These are phyloP conservation scores for Pseudogymnoascus sp. DNA, from an alignment of 2,329 filamentous ascomycete genomes.

Conservation along the genomic window DNA sequence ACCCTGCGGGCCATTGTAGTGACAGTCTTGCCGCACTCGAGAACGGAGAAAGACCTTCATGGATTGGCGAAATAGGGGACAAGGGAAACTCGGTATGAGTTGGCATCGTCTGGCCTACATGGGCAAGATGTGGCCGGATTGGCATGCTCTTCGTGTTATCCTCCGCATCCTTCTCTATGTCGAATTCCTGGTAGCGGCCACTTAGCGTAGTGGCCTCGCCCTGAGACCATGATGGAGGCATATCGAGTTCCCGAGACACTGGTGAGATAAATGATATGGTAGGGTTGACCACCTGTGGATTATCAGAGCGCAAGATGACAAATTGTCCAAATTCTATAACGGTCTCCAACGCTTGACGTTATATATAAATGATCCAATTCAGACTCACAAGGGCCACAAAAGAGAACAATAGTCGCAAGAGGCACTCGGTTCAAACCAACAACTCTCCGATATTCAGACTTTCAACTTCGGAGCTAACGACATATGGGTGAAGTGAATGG, in stretches of 20 bases:
- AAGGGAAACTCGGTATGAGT: slow-evolving; percentile 18
- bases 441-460: slow-evolving; percentile 17
- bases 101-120: slow-evolving; percentile 19
- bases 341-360: neutral
- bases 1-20: slow-evolving; percentile 19
- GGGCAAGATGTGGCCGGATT: slow-evolving; percentile 19
- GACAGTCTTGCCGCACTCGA: slow-evolving; percentile 23
- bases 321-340: neutral
- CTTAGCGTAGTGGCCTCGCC: slow-evolving; percentile 11
- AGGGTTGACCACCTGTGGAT: neutral
- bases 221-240: slow-evolving; percentile 20
- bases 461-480: slow-evolving; percentile 16
- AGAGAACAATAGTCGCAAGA: slow-evolving; percentile 7
- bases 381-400: neutral
- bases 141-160: slow-evolving; percentile 22
- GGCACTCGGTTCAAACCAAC: slow-evolving; percentile 10
- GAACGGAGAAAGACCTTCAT: slow-evolving; percentile 27
- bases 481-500: slow-evolving; percentile 13
- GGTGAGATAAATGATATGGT: slow-evolving; percentile 6
- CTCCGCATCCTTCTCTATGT: slow-evolving; percentile 31
- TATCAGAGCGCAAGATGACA: neutral
- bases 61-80: slow-evolving; percentile 25
- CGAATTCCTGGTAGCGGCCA: slow-evolving; percentile 18
- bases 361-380: neutral
- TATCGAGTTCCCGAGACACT: slow-evolving; percentile 11